Evolutionary conservation across 2,329 filamentous ascomycete species (phyloP), one percentile per base, ranked within the genome.

Genomic region (Apiospora rasikravindrae): DNA sequence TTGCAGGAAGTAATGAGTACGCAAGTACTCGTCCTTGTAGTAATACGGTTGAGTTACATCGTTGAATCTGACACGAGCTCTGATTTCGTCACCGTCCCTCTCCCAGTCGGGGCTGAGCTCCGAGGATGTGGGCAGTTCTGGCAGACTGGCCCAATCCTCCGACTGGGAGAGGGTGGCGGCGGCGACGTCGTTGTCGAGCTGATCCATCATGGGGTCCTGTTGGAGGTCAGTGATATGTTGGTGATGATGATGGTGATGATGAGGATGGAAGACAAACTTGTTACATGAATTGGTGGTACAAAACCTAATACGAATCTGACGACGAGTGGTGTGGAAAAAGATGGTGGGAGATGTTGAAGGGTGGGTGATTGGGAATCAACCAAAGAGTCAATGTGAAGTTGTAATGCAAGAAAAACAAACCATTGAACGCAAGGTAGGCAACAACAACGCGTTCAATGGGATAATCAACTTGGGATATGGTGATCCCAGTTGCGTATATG

Each of bases 1-100:
- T 10, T 94, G 85, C 1, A 98, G 87, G 3, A 90, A 85, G 78
- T 96, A 97, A 69, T 97, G 93, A 0, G 90, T 88, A 44, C 89
- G 84, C 0, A 98, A 84, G 72, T 97, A 98, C 0, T 86, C 84
- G 1, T 90, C 86, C 66, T 89, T 91, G 5, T 85, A 89, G 0
- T 81, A 74, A 85, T 91, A 96, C 0, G 90, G 83, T 0, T 85
- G 84, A 0, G 87, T 74, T 26, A 91, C 83, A 8, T 83, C 83
- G 76, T 94, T 94, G 0, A 83, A 76, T 0, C 84, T 81, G 0
- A 91, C 78, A 4, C 81, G 76, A 2, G 85, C 77, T 11, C 73
- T 75, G 77, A 79, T 82, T 79, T 72, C 70, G 2, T 67, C 73
- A 2, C 76, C 72, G 0, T 77, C 72, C 1, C 78, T 68, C 0